Conservation (phyloP, 306 rosid genomes). For the Medicago ruthenica region DNA sequence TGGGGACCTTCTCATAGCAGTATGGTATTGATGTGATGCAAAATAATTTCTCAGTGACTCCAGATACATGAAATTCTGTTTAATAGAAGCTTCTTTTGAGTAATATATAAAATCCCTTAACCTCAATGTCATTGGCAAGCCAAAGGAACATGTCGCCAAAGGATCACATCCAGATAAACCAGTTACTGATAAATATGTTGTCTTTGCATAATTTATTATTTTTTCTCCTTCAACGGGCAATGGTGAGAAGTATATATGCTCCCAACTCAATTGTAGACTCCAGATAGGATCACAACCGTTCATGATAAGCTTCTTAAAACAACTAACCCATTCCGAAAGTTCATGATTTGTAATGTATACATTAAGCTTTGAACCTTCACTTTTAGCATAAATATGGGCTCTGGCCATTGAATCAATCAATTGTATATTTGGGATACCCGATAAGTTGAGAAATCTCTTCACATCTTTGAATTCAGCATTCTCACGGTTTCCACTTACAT, state of each 20-base stretch:
- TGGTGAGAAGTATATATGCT: constrained; percentile 78
- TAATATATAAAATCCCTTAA: constrained; percentile 63
- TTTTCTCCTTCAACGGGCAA: constrained; percentile 63
- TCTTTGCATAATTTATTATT: constrained; percentile 58
- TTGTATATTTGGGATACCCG: constrained; percentile 68
- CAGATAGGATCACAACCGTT: constrained; percentile 71
- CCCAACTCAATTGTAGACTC: constrained; percentile 91
- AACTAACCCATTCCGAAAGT: constrained; percentile 89
- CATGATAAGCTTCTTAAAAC: constrained; percentile 73
- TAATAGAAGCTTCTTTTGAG: constrained; percentile 68
- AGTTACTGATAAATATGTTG: constrained; percentile 46
- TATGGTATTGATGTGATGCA: constrained; percentile 58
- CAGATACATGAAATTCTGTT: constrained; percentile 78
- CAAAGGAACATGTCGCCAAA: constrained; percentile 44
- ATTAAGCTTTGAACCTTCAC: constrained; percentile 58
- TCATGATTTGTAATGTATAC: constrained; percentile 68
- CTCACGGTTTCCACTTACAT: constrained; percentile 41
- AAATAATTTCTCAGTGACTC: constrained; percentile 66
- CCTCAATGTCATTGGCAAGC: constrained; percentile 72
- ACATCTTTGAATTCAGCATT: constrained; percentile 63
- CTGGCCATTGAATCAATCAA: constrained; percentile 77
- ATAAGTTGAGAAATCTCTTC: constrained; percentile 66
- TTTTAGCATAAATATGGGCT: constrained; percentile 77
- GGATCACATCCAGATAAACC: constrained; percentile 49
- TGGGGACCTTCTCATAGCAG: constrained; percentile 42